Evolutionary conservation across 805 yeast genomes (phyloP).

Genomic region (Candida vartiovaarae): DNA sequence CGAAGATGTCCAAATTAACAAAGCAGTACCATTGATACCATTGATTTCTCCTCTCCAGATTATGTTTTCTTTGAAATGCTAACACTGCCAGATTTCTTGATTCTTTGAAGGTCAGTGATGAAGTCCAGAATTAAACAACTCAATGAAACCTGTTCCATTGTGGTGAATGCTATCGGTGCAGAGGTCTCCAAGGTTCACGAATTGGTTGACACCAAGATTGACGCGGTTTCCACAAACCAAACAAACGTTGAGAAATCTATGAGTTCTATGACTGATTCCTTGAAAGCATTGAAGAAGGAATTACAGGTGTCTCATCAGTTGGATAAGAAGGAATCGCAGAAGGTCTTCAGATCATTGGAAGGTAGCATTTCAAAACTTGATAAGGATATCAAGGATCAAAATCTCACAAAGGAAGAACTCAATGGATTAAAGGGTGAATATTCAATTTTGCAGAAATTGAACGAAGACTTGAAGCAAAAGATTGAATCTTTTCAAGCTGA

Average conservation of each 20-base stretch:
- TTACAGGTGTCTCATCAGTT: neutral
- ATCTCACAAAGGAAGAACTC: constrained; percentile 3
- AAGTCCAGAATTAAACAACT: neutral
- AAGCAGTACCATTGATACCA: constrained; percentile 5
- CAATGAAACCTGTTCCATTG: neutral
- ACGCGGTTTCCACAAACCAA: neutral
- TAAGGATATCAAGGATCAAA: constrained; percentile 17
- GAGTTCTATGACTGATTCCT: neutral
- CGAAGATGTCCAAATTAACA: constrained; percentile 3
- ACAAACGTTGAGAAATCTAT: neutral
- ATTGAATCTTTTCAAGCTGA: neutral
- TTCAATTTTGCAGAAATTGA: neutral
- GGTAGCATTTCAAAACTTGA: constrained; percentile 5
- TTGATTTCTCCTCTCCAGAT: neutral
- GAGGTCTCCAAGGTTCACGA: neutral
- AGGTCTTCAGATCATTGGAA: neutral
- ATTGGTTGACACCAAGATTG: neutral
- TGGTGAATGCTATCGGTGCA: neutral
- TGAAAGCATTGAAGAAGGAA: neutral
- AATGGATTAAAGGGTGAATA: constrained; percentile 3
- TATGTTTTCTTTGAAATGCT: neutral
- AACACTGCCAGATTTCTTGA: constrained; percentile 1
- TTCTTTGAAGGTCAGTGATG: constrained; percentile 1
- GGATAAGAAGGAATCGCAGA: neutral
- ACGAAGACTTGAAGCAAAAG: constrained; percentile 1